Base-by-base conservation (phyloP, 2,329 filamentous ascomycete species). In the Botryosphaeria agaves region DNA sequence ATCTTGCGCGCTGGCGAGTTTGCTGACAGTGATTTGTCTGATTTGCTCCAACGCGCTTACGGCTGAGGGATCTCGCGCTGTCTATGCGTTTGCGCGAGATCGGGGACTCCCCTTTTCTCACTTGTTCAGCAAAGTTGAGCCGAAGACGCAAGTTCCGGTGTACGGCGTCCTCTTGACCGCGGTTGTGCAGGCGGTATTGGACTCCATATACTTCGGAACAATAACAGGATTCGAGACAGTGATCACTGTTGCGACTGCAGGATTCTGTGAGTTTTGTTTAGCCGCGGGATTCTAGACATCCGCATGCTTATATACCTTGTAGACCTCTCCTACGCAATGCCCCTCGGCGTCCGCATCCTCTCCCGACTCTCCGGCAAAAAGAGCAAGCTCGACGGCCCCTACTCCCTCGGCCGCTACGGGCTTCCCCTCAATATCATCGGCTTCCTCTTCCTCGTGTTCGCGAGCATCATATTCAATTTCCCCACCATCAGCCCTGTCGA, bases 191-290 rank as follows among this genome's bases (percentile, higher is more conserved):
- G 77, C 71, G 40, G 55, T 84, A 7, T 62, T 85, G 0, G 79
- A 78, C 0, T 62, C 80, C 39, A 83, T 85, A 50, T 85, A 81
- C 56, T 82, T 85, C 38, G 80, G 80, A 7, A 79, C 73, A 1
- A 67, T 69, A 0, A 76, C 77, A 0, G 80, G 80, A 0, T 85
- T 85, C 57, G 78, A 76, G 58, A 75, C 72, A 7, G 84, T 85
- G 51, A 84, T 78, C 0, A 77, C 78, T 17, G 77, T 83, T 1
- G 79, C 78, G 1, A 84, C 78, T 4, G 83, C n/a, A n/a, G n/a
- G n/a, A n/a, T n/a, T n/a, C n/a, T n/a, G n/a, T n/a, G n/a, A n/a
- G n/a, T n/a, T n/a, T n/a, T n/a, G n/a, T n/a, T n/a, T n/a, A n/a
- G n/a, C n/a, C n/a, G n/a, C n/a, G n/a, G n/a, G n/a, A n/a, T n/a